These are phyloP conservation scores for Tylopilus rubrobrunneus DNA, from an alignment of 768 basidiomycete genomes.

Conservation along the genomic window DNA sequence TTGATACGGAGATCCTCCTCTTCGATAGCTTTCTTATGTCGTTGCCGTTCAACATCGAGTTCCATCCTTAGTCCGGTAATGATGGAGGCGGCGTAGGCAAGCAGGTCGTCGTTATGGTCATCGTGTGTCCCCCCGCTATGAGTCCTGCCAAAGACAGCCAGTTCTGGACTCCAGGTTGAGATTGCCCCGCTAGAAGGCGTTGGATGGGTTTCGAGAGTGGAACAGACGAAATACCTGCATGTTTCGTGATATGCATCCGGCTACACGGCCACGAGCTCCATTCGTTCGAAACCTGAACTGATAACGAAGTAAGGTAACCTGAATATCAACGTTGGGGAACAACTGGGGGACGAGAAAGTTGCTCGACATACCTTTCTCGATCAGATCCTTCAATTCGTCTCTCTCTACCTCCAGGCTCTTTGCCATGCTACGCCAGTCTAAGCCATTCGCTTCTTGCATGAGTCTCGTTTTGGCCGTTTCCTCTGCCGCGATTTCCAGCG, in stretches of 20 bases:
- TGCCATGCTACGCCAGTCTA: too few species aligned
- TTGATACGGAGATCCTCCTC: conserved; percentile 40
- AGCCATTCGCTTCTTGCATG: too few species aligned
- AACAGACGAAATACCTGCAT: conserved; percentile 40
- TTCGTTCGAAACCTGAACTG: conserved; percentile 46
- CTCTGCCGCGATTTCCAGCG: too few species aligned
- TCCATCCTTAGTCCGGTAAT: conserved; percentile 43
- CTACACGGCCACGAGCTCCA: conserved; percentile 45
- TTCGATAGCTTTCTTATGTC: conserved; percentile 38
- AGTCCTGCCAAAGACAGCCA: neutral
- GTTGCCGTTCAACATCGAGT: conserved; percentile 42
- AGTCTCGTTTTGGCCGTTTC: too few species aligned
- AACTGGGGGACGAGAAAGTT: neutral
- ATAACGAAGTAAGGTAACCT: neutral
- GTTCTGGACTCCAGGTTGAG: conserved; percentile 25
- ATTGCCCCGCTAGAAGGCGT: conserved; percentile 14
- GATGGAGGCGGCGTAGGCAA: conserved; percentile 40
- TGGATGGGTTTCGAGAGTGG: conserved; percentile 5
- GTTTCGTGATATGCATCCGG: conserved; percentile 37
- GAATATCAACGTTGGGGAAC: neutral
- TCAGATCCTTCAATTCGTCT: too few species aligned
- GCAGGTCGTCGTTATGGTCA: conserved; percentile 24
- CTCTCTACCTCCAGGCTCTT: too few species aligned
- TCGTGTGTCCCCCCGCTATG: neutral
- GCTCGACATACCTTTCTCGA: conserved; percentile 49